Evolutionary conservation across 495 filamentous ascomycete genomes (phyloP), one percentile per base, ranked within the genome.

Genomic region (Daldinia vernicosa): DNA sequence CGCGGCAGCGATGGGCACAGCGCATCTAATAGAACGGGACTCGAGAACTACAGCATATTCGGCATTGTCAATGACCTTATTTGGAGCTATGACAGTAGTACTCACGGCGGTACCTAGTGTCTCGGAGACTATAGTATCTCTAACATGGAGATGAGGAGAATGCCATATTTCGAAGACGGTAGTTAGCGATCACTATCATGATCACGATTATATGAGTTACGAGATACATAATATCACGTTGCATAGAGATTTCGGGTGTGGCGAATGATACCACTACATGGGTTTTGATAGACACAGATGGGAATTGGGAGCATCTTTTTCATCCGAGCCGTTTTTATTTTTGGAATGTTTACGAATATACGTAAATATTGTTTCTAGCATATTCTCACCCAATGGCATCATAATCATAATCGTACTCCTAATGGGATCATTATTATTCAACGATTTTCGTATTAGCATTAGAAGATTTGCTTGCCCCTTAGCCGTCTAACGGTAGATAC

Each of bases 1-100:
- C 65, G 80, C 82, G 3, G 83, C 83, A 24, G 83, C 83, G 2
- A 85, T 85, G 83, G 83, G 83, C 9, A 83, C 83, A 9, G 78
- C 83, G 1, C 80, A 83, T 45, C 67, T 85, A 26, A 84, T 84
- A 33, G 83, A 84, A 64, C 70, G 74, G 7, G 68, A 78, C 32
- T 83, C 81, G 66, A 79, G 78, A n/a, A 81, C 82, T 15, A 81
- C 79, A 14, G 82, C 83, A 30, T 83, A 83, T 37, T 81, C 83
- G 4, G 83, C 82, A 6, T 64, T 85, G 45, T 78, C 82, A 0
- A 85, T 85, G 83, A 83, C 81, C 30, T 69, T 82, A 28, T 74
- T 85, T 60, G 83, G 83, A 0, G 74, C 81, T 12, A 81, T 83
- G 74, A 84, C 80, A 4, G 83, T 85, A 2, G 81, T 79, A 32